These are phyloP conservation scores for Neonectria punicea DNA, from an alignment of 2,329 filamentous ascomycete genomes.

Conservation along the genomic window DNA sequence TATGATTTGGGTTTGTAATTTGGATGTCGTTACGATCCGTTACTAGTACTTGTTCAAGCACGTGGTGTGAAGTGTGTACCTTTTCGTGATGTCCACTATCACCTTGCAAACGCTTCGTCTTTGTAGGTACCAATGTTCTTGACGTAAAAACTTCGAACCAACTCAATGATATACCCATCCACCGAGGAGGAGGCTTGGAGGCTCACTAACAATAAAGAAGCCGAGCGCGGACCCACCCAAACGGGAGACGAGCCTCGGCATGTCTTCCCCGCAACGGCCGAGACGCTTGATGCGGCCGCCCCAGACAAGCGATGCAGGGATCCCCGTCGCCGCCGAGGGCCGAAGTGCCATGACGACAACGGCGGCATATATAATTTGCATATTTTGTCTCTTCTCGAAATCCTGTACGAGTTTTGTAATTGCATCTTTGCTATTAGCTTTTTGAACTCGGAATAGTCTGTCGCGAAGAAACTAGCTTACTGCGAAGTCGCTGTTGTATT, in stretches of 20 bases:
- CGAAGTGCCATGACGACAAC: conserved; percentile 16
- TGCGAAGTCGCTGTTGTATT: no score
- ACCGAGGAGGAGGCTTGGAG: no score
- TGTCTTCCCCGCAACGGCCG: conserved; percentile 44
- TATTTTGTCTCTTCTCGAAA: background rate
- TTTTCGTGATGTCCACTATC: background rate
- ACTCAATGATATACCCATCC: background rate
- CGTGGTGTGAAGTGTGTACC: background rate
- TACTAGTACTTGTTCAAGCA: no score
- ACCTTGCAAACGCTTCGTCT: background rate
- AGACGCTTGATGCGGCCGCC: conserved; percentile 30
- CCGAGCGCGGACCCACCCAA: conserved; percentile 31
- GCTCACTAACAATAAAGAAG: background rate
- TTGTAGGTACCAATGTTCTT: background rate
- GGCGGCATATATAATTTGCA: conserved; percentile 11
- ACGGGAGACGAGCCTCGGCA: conserved; percentile 42
- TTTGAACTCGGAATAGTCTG: background rate
- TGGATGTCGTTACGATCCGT: background rate
- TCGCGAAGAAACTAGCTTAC: no score
- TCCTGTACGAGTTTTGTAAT: no score
- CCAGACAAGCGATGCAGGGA: conserved; percentile 11
- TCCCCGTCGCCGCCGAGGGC: background rate
- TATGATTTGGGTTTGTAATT: background rate
- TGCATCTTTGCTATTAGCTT: background rate
- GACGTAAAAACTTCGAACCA: background rate